A percentile compares a stretch with the other conserved stretches of the same genome.
Evolutionary conservation across 1,139 yeast genomes (phyloP).

Genomic region (Magnusiomyces paraingens): DNA sequence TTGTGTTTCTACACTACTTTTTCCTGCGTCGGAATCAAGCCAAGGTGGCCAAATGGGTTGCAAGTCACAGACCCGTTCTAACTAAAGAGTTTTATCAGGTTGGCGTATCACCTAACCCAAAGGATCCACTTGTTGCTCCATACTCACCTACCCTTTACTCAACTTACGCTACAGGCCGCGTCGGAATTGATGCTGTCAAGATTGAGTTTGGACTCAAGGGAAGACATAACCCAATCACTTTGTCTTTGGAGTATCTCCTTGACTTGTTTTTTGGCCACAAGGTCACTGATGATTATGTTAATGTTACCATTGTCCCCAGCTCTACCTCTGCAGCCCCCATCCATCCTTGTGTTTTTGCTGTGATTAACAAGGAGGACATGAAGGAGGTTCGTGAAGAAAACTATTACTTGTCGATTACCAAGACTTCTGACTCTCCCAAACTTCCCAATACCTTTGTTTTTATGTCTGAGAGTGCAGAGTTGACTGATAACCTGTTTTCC

Average conservation of each 20-base stretch:
- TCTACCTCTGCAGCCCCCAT: slow-evolving; percentile 48
- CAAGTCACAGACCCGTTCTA: slow-evolving; percentile 44
- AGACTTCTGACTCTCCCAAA: slow-evolving; percentile 61
- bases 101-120: slow-evolving; percentile 47
- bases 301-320: slow-evolving; percentile 53
- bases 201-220: slow-evolving; percentile 62
- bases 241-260: slow-evolving; percentile 50
- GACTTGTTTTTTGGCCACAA: slow-evolving; percentile 48
- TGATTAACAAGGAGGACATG: slow-evolving; percentile 84
- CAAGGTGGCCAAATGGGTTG: slow-evolving; percentile 49
- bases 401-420: slow-evolving; percentile 80
- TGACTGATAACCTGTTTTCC: slow-evolving; percentile 58
- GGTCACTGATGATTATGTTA: slow-evolving; percentile 41
- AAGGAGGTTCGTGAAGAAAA: slow-evolving; percentile 64
- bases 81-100: slow-evolving; percentile 69
- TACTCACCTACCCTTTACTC: slow-evolving; percentile 69
- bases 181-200: slow-evolving; percentile 58
- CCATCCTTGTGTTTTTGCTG: slow-evolving; percentile 66
- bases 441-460: slow-evolving; percentile 72
- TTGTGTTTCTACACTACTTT: slow-evolving; percentile 37
- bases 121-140: slow-evolving; percentile 34
- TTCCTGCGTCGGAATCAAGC: slow-evolving; percentile 57
- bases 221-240: slow-evolving; percentile 72
- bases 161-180: slow-evolving; percentile 84
- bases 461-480: slow-evolving; percentile 84